Base-by-base conservation (phyloP, 1,139 yeast species). In the Yamadazyma membranifaciens region DNA sequence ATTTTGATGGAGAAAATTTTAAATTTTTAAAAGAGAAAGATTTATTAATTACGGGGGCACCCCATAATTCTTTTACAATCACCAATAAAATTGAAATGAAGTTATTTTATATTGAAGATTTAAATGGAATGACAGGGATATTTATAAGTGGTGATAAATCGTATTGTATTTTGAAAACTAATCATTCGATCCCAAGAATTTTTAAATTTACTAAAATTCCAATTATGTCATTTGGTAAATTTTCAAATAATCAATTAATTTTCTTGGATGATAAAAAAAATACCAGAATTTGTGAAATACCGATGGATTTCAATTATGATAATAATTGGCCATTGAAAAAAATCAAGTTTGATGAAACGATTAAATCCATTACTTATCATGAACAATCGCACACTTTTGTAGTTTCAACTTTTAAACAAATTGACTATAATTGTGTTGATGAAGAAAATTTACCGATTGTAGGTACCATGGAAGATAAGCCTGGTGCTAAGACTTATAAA, bases 81-180 rank as follows among this genome's bases (percentile, higher is more conserved):
- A 87, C 87, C 25, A 85, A 88, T 0, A 70, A 75, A 4, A 74
- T 85, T 42, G 92, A 83, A 62, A 75, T 88, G 62, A 78, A 81
- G 44, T 65, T 85, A 62, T 80, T 81, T 32, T 78, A 81, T 52
- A 65, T 84, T 44, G 74, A 76, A 9, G 67, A 81, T 43, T 69
- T 81, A 45, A 78, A 78, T 50, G 86, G 83, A 0, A 72, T 72
- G 45, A 71, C 81, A 1, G 73, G 81, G 16, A 75, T 88, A 1
- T 76, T 87, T 50, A 78, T 89, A 3, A 82, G 94, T 1, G 97
- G 97, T 31, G 75, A 75, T 15, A 77, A 76, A 12, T 89, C 97
- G 0, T 83, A 80, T 48, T 67, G 84, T 42, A 73, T 91, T 4
- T 62, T 82, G 28, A 86, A 86, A 49, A 75, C 83, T 10, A 69